Percentiles rank a stretch among this genome's conserved stretches.
These are phyloP conservation scores for Sporothrix phasma DNA, from an alignment of 2,329 filamentous ascomycete species.

Conservation along the genomic window DNA sequence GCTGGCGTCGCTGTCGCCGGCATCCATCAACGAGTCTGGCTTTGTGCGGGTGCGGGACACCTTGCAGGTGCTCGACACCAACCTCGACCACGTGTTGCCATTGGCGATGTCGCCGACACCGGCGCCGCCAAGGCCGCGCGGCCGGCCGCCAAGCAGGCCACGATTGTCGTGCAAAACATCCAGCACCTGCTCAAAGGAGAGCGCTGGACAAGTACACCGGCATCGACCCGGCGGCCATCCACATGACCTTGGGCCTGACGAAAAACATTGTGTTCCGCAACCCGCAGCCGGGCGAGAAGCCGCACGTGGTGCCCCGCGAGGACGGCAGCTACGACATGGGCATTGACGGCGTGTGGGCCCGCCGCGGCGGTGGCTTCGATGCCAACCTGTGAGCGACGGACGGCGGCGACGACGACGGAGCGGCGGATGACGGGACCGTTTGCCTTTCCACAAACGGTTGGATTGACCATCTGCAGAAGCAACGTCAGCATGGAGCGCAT, in stretches of 20 bases:
- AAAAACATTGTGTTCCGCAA: slow-evolving; percentile 17
- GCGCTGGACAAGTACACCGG: slow-evolving; percentile 11
- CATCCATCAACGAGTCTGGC: slow-evolving; percentile 11
- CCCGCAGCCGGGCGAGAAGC: background rate
- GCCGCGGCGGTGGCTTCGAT: slow-evolving; percentile 11
- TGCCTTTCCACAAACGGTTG: too few species aligned
- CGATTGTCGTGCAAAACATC: slow-evolving; percentile 15
- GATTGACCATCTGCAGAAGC: too few species aligned
- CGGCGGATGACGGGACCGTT: too few species aligned
- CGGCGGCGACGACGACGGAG: too few species aligned
- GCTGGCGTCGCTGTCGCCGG: slow-evolving; percentile 7
- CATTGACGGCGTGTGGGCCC: slow-evolving; percentile 12
- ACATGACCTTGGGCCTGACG: slow-evolving; percentile 15
- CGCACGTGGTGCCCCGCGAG: background rate
- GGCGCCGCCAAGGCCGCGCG: slow-evolving; percentile 29
- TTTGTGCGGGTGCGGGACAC: slow-evolving; percentile 13
- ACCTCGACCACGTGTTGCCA: slow-evolving; percentile 41
- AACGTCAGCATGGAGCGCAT: too few species aligned
- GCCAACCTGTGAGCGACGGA: background rate
- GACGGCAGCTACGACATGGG: slow-evolving; percentile 14
- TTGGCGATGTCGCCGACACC: slow-evolving; percentile 53
- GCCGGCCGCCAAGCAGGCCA: slow-evolving; percentile 13
- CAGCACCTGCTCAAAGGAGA: slow-evolving; percentile 14
- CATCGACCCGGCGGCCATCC: slow-evolving; percentile 13
- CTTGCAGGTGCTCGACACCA: slow-evolving; percentile 15